Base-by-base conservation (phyloP, 495 filamentous ascomycete species). In the Hypoxylon crocopeplum region DNA sequence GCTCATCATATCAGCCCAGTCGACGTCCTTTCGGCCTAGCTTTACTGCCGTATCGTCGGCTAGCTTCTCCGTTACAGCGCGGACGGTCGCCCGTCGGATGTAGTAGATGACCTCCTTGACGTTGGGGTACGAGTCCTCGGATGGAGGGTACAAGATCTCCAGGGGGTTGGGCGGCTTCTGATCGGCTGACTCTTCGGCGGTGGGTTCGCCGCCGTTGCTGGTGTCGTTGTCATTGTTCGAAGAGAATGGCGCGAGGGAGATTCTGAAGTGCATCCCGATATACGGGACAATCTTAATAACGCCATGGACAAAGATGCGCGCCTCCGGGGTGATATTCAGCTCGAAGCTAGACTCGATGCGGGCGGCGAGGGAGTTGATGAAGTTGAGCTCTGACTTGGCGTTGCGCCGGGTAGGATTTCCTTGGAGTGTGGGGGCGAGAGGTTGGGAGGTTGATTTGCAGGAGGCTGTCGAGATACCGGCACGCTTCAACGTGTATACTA, bases 241-340 rank as follows among this genome's bases (percentile, higher is more conserved):
- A 12, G 30, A 19, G 15, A 48, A 68, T 0, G 75, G 62, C 1
- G 65, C 64, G 13, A 75, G 64, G 27, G 62, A 70, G 36, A 78
- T 56, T 27, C 57, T 46, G 53, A 64, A 76, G 39, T 62, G 42
- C 7, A 75, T 74, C n/a, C 57, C 60, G 10, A 68, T 61, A 15
- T 53, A 47, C 0, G 66, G 64, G 12, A 64, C 36, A 16, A 64
- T 33, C 2, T 59, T 41, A 0, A 75, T 56, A 5, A 59, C 68
- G 42, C 64, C 62, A 1, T 71, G 56, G n/a, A 71, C 66, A 37
- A 66, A 69, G 3, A 80, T 45, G 10, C 68, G 62, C 4, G 64
- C 59, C 1, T 68, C 62, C 0, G 74, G 69, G 3, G 75, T 75
- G 47, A 80, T 70, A n/a, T 56, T 66, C 2, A 80, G 48, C 38